Percentiles rank a stretch among this genome's conserved stretches.
phyloP scores from a whole-genome alignment of 2,329 filamentous ascomycete species.

The Alternaria sp. region DNA sequence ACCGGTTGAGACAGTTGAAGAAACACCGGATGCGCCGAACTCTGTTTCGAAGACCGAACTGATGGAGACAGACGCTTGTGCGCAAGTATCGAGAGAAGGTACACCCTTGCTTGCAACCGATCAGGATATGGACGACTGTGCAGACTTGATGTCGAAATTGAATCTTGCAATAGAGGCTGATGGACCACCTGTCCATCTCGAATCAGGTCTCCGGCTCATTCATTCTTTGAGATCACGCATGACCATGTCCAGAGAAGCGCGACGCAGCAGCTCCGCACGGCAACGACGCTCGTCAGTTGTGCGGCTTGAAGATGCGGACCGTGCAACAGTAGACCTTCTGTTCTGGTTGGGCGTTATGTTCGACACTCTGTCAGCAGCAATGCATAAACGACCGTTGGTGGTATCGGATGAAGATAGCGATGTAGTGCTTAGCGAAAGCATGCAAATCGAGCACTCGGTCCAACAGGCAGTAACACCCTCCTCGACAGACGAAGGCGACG shows the following conservation, averaged over 20 bases:
- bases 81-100: neutral
- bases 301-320: slow-evolving; percentile 47
- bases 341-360: slow-evolving; percentile 70
- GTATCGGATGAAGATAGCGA: slow-evolving; percentile 59
- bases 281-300: slow-evolving; percentile 24
- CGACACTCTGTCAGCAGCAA: slow-evolving; percentile 65
- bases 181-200: slow-evolving; percentile 51
- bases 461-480: neutral
- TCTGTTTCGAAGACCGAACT: neutral
- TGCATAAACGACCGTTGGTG: slow-evolving; percentile 59
- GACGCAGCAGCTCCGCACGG: slow-evolving; percentile 22
- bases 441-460: slow-evolving; percentile 12
- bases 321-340: slow-evolving; percentile 61
- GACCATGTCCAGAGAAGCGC: slow-evolving; percentile 30
- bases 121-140: slow-evolving; percentile 34
- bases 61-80: neutral
- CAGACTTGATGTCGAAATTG: slow-evolving; percentile 43
- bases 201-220: slow-evolving; percentile 53
- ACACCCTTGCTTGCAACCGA: slow-evolving; percentile 13
- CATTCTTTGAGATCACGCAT: slow-evolving; percentile 48
- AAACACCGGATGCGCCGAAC: neutral
- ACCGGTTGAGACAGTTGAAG: slow-evolving; percentile 40
- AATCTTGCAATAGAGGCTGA: slow-evolving; percentile 47
- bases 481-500: slow-evolving; percentile 17
- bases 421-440: slow-evolving; percentile 34